Percentiles rank a stretch among this genome's conserved stretches.
phyloP scores from a whole-genome alignment of 2,329 filamentous ascomycete species.

The Albifimbria verrucaria region DNA sequence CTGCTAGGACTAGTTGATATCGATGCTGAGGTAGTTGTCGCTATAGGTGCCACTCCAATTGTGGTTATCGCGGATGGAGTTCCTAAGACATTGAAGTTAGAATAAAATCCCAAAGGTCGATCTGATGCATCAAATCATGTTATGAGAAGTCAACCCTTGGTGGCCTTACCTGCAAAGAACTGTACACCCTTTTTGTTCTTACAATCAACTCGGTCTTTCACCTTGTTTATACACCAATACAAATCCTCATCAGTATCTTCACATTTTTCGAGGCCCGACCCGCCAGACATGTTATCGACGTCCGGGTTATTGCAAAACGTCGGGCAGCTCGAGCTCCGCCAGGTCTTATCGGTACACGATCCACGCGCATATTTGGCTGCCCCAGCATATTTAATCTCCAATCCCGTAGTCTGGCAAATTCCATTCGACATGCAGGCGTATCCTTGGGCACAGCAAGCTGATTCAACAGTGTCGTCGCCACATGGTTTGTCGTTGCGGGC shows the following conservation, averaged over 20 bases:
- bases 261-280: constrained; percentile 17
- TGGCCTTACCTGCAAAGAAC: neutral
- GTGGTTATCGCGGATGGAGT: no score
- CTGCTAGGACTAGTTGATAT: no score
- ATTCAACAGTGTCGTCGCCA: constrained; percentile 17
- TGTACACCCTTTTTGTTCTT: neutral
- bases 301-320: constrained; percentile 26
- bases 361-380: constrained; percentile 25
- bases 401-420: constrained; percentile 26
- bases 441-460: constrained; percentile 30
- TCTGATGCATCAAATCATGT: no score
- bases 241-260: constrained; percentile 6
- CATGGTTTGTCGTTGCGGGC: constrained; percentile 28
- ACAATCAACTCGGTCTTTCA: constrained; percentile 12
- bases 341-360: constrained; percentile 29
- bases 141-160: no score
- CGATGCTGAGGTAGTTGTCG: no score
- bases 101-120: no score
- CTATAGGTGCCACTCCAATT: no score
- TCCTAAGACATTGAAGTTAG: no score
- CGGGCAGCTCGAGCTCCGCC: constrained; percentile 27
- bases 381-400: constrained; percentile 15
- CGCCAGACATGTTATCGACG: constrained; percentile 13
- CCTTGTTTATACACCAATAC: constrained; percentile 24
- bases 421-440: constrained; percentile 32